Conservation (phyloP, 192 early-diverging fungal species). For the Podila epicladia region DNA sequence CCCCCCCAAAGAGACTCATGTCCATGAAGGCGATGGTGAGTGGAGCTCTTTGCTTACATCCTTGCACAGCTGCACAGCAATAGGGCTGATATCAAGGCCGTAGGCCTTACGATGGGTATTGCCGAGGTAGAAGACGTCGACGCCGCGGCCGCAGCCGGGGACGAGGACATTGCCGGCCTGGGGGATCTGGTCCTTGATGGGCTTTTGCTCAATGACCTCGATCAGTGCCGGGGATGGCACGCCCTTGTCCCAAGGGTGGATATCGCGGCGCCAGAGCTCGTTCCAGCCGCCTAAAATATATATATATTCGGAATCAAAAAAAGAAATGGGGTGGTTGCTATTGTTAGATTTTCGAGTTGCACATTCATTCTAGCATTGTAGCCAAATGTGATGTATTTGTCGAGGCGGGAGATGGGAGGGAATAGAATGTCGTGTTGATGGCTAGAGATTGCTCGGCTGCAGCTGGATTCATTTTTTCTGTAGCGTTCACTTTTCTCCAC, state of each 20-base stretch:
- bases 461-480: no score
- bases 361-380: no score
- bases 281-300: slow-evolving; percentile 51
- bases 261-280: slow-evolving; percentile 47
- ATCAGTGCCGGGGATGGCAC: slow-evolving; percentile 56
- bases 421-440: no score
- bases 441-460: no score
- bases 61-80: slow-evolving; percentile 66
- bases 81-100: slow-evolving; percentile 76
- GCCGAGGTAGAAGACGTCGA: slow-evolving; percentile 81
- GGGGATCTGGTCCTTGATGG: slow-evolving; percentile 49
- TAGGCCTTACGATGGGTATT: slow-evolving; percentile 65
- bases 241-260: slow-evolving; percentile 62
- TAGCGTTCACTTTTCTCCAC: no score
- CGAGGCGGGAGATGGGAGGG: no score
- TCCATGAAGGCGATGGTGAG: background rate
- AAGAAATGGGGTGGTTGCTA: background rate
- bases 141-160: slow-evolving; percentile 72
- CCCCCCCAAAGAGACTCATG: background rate
- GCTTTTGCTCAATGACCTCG: slow-evolving; percentile 59
- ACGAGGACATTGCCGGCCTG: slow-evolving; percentile 62
- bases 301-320: background rate
- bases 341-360: background rate
- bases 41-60: slow-evolving; percentile 19
- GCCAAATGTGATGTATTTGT: no score